Evolutionary conservation across 371 early-diverging fungal genomes (phyloP).

Genomic region (Gilbertella persicaria): DNA sequence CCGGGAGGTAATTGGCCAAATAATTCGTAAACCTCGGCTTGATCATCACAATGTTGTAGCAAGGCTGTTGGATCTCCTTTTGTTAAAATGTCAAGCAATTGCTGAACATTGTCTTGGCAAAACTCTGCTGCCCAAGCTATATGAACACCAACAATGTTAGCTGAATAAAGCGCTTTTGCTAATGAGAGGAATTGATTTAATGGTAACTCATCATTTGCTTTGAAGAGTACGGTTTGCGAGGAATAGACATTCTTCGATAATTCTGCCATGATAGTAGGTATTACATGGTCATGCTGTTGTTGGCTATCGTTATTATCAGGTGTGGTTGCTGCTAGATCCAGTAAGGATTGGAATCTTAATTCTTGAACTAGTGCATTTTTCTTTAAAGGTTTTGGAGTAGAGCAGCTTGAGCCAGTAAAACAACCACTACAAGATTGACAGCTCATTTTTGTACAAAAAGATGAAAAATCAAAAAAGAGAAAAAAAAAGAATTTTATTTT

Average conservation of each 20-base stretch:
- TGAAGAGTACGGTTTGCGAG: constrained; percentile 25
- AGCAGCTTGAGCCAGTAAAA: constrained; percentile 24
- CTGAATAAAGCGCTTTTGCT: constrained; percentile 1
- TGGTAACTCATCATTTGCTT: constrained; percentile 17
- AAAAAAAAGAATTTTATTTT: neutral
- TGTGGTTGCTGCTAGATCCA: constrained; percentile 7
- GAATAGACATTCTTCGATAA: constrained; percentile 30
- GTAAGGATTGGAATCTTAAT: constrained; percentile 6
- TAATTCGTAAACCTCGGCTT: constrained; percentile 26
- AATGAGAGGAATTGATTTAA: constrained; percentile 14
- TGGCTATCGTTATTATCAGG: neutral
- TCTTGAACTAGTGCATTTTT: neutral
- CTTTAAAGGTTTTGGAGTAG: constrained; percentile 10
- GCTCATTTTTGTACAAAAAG: constrained; percentile 11
- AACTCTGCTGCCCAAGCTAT: constrained; percentile 29
- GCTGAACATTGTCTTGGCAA: constrained; percentile 6
- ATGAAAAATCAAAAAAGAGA: neutral
- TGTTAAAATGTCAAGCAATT: constrained; percentile 1
- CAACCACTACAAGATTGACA: constrained; percentile 30
- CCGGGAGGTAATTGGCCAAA: constrained; percentile 17
- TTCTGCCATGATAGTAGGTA: constrained; percentile 27
- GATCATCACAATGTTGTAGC: constrained; percentile 22
- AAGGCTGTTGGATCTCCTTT: neutral
- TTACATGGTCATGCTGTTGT: constrained; percentile 24
- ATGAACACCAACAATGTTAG: constrained; percentile 15